Evolutionary conservation across 192 early-diverging fungal species (phyloP).

Genomic region (Phycomyces blakesleeanus): DNA sequence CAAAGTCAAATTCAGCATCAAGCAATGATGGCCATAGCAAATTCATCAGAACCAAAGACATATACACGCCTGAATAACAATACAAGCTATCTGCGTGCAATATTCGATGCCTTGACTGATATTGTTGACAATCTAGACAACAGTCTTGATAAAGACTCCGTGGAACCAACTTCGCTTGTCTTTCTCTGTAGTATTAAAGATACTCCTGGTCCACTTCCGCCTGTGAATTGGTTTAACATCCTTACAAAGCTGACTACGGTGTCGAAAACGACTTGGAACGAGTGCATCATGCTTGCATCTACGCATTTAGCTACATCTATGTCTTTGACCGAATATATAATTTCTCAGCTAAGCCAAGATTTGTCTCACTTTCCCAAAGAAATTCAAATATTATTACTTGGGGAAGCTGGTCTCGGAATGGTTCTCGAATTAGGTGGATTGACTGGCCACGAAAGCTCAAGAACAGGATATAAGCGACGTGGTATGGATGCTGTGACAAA

Average conservation of each 20-base stretch:
- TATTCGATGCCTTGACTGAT: conserved; percentile 44
- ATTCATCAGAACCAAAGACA: conserved; percentile 44
- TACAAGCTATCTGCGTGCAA: conserved; percentile 47
- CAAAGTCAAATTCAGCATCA: neutral
- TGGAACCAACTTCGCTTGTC: conserved; percentile 10
- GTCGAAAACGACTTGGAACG: neutral
- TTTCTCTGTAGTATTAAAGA: conserved; percentile 28
- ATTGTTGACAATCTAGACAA: conserved; percentile 17
- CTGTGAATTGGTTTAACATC: conserved; percentile 54
- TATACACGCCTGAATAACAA: conserved; percentile 42
- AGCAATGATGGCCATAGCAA: conserved; percentile 13
- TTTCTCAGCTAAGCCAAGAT: conserved; percentile 26
- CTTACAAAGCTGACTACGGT: conserved; percentile 30
- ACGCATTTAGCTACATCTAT: conserved; percentile 43
- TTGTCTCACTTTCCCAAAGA: neutral
- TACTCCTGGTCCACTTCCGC: conserved; percentile 40
- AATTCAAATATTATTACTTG: conserved; percentile 32
- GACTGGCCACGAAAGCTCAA: conserved; percentile 18
- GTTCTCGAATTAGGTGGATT: conserved; percentile 47
- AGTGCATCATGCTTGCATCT: conserved; percentile 39
- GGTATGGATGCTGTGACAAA: conserved; percentile 45
- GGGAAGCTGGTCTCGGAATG: conserved; percentile 42
- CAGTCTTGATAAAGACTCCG: neutral
- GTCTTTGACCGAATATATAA: conserved; percentile 50
- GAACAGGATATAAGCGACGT: conserved; percentile 27